These are phyloP conservation scores for Penicillium ucsense DNA, from an alignment of 495 filamentous ascomycete species.

Conservation along the genomic window DNA sequence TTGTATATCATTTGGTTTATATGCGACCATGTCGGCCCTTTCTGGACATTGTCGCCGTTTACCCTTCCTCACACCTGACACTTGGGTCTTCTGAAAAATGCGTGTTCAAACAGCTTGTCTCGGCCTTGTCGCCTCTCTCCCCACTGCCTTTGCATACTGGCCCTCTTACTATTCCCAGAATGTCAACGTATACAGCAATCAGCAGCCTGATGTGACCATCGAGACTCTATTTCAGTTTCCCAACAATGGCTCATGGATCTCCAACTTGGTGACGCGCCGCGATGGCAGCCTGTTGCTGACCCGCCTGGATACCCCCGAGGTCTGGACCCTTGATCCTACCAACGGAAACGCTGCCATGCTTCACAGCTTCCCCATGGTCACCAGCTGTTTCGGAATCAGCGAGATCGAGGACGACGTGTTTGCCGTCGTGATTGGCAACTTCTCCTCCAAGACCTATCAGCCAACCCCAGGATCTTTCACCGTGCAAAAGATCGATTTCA, in stretches of 20 bases:
- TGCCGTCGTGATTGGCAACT: slow-evolving; percentile 31
- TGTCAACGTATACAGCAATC: slow-evolving; percentile 1
- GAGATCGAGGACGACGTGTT: slow-evolving; percentile 32
- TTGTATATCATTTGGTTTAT: background rate
- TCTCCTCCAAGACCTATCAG: slow-evolving; percentile 16
- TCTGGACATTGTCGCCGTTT: background rate
- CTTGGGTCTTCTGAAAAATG: slow-evolving; percentile 5
- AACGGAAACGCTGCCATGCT: slow-evolving; percentile 19
- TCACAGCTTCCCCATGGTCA: slow-evolving; percentile 23
- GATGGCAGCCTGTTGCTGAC: slow-evolving; percentile 28
- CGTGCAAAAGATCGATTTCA: slow-evolving; percentile 31
- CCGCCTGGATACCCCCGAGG: slow-evolving; percentile 23
- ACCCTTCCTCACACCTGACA: background rate
- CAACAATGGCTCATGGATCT: slow-evolving; percentile 30
- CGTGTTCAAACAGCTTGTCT: slow-evolving; percentile 2
- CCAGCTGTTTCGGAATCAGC: slow-evolving; percentile 32
- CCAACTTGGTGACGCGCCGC: slow-evolving; percentile 26
- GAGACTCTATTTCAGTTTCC: slow-evolving; percentile 24
- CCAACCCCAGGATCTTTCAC: slow-evolving; percentile 26
- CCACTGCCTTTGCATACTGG: slow-evolving; percentile 7
- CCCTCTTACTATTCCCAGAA: background rate
- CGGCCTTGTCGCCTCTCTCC: slow-evolving; percentile 4
- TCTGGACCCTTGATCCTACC: slow-evolving; percentile 32
- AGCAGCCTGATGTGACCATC: slow-evolving; percentile 9
- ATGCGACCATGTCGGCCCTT: background rate